Conservation (phyloP, 768 basidiomycete species). For the Mycena alexandri region DNA sequence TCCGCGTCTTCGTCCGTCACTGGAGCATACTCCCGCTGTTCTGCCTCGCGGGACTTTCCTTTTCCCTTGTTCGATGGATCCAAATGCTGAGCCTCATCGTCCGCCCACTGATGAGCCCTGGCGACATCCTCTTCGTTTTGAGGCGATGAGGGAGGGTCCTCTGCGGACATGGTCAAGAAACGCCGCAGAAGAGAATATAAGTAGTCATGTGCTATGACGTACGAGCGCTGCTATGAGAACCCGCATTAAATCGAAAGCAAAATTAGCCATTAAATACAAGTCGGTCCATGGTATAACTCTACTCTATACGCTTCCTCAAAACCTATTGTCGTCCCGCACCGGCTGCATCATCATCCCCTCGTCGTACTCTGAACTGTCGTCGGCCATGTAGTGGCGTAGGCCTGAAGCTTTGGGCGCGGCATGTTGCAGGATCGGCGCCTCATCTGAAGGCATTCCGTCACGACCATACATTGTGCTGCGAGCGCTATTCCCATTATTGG, state of each 20-base stretch:
- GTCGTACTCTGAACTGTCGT: slow-evolving; percentile 64
- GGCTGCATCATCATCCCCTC: slow-evolving; percentile 61
- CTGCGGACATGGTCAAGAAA: too few species aligned
- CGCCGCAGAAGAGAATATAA: too few species aligned
- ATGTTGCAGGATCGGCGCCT: slow-evolving; percentile 66
- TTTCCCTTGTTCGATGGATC: slow-evolving; percentile 45
- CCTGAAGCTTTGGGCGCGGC: slow-evolving; percentile 66
- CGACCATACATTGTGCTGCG: slow-evolving; percentile 65
- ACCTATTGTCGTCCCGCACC: slow-evolving; percentile 40
- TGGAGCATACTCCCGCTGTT: slow-evolving; percentile 69
- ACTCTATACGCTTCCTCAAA: slow-evolving; percentile 16
- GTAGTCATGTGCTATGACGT: not conserved
- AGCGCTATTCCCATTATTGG: slow-evolving; percentile 59
- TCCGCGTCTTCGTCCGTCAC: slow-evolving; percentile 75
- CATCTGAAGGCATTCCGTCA: slow-evolving; percentile 64
- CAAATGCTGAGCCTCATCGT: slow-evolving; percentile 44
- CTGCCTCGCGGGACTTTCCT: slow-evolving; percentile 30
- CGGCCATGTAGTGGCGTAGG: slow-evolving; percentile 65
- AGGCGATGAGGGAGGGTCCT: slow-evolving; percentile 32
- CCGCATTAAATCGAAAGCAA: not conserved
- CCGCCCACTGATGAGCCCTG: slow-evolving; percentile 50
- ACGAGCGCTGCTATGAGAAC: not conserved
- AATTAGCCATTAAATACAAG: slow-evolving; percentile 35
- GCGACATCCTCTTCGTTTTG: slow-evolving; percentile 62
- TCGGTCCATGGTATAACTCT: slow-evolving; percentile 33